phyloP scores from a whole-genome alignment of 2,329 filamentous ascomycete genomes.

The Rhynchosporium agropyri region DNA sequence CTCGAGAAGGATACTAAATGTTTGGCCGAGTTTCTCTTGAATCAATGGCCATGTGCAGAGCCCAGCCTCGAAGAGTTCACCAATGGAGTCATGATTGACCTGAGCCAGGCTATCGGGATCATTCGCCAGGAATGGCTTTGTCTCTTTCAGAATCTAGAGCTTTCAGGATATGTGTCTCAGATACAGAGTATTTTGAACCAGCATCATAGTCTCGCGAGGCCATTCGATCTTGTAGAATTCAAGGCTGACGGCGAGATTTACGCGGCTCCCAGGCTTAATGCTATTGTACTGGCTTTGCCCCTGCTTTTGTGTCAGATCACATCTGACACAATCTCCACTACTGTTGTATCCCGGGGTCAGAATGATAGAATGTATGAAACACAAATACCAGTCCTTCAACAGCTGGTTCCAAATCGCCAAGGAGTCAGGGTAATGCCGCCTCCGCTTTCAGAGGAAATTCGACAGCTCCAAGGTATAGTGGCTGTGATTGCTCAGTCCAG shows the following conservation, averaged over 20 bases:
- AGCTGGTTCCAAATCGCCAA: background rate
- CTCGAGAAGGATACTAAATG: constrained; percentile 43
- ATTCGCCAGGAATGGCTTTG: constrained; percentile 52
- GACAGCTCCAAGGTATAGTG: constrained; percentile 40
- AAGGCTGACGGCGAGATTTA: background rate
- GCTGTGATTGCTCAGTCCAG: constrained; percentile 37
- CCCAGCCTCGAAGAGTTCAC: constrained; percentile 42
- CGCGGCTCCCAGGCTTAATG: background rate
- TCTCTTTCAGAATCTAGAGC: constrained; percentile 51
- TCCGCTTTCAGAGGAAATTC: constrained; percentile 17
- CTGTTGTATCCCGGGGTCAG: background rate
- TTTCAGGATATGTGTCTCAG: constrained; percentile 48
- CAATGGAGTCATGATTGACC: constrained; percentile 44
- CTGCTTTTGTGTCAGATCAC: background rate
- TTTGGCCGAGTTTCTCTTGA: constrained; percentile 48
- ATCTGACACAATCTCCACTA: background rate
- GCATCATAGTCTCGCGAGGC: background rate
- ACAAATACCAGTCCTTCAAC: background rate
- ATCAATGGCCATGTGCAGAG: constrained; percentile 50
- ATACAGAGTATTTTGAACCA: constrained; percentile 48
- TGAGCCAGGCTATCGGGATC: constrained; percentile 44
- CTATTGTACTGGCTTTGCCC: constrained; percentile 25
- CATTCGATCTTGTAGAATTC: background rate
- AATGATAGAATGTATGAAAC: background rate
- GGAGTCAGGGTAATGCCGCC: background rate